phyloP scores from a whole-genome alignment of 768 basidiomycete genomes.

The Sutorius australiensis region DNA sequence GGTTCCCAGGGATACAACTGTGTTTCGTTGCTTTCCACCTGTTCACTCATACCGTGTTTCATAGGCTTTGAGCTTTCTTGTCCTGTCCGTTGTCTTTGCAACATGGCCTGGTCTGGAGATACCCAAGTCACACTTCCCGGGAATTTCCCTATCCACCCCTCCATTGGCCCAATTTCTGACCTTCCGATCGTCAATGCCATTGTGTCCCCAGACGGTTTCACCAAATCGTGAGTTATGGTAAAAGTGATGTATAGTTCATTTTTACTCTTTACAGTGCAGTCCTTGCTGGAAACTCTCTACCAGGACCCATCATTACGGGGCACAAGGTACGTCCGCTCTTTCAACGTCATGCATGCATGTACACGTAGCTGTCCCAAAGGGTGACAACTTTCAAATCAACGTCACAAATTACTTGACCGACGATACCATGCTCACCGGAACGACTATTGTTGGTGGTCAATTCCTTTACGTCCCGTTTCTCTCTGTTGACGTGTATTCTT shows the following conservation, averaged over 20 bases:
- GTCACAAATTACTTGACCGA: constrained; percentile 18
- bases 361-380: not conserved
- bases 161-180: constrained; percentile 19
- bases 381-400: constrained; percentile 17
- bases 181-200: constrained; percentile 22
- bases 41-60: not conserved
- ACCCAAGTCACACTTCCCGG: constrained; percentile 1
- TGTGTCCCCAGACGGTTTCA: constrained; percentile 37
- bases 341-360: not conserved
- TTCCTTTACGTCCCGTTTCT: not conserved
- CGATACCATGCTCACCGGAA: constrained; percentile 17
- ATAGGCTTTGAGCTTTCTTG: not conserved
- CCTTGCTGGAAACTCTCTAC: constrained; percentile 37
- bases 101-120: constrained; percentile 7
- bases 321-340: constrained; percentile 26
- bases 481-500: not conserved
- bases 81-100: not conserved
- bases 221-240: constrained; percentile 17
- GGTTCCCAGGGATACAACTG: not conserved
- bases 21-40: not conserved
- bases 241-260: not conserved
- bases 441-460: constrained; percentile 13
- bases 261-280: constrained; percentile 26
- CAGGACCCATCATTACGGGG: constrained; percentile 38
- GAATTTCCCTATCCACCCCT: not conserved